Evolutionary conservation across 257 asterid species (phyloP).

Genomic region (Salvia rosmarinus): DNA sequence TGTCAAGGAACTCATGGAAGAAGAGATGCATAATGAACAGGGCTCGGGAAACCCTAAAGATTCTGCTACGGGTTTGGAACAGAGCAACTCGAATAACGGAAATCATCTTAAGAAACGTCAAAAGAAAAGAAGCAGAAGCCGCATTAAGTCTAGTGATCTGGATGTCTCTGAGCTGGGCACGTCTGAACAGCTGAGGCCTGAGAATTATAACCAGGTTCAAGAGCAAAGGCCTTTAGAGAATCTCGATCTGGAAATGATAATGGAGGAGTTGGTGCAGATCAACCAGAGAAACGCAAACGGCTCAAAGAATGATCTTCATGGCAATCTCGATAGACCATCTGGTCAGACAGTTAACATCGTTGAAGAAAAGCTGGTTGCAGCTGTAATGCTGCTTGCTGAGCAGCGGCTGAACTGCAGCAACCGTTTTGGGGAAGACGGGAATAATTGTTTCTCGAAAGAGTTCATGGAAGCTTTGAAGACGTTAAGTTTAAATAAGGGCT

Average conservation of each 20-base stretch:
- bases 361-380: slow-evolving; percentile 66
- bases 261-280: slow-evolving; percentile 54
- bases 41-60: slow-evolving; percentile 36
- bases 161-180: slow-evolving; percentile 49
- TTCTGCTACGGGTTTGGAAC: slow-evolving; percentile 43
- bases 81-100: slow-evolving; percentile 34
- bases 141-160: slow-evolving; percentile 46
- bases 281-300: slow-evolving; percentile 36
- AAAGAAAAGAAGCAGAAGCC: slow-evolving; percentile 44
- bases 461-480: slow-evolving; percentile 67
- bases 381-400: slow-evolving; percentile 64
- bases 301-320: slow-evolving; percentile 37
- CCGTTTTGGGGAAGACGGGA: slow-evolving; percentile 55
- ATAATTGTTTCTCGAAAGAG: slow-evolving; percentile 55
- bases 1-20: slow-evolving; percentile 94
- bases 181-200: slow-evolving; percentile 37
- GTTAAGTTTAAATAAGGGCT: slow-evolving; percentile 55
- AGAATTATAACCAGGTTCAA: slow-evolving; percentile 33
- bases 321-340: slow-evolving; percentile 40
- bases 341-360: slow-evolving; percentile 43
- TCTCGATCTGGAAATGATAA: slow-evolving; percentile 57
- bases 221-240: slow-evolving; percentile 40
- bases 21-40: slow-evolving; percentile 71
- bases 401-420: slow-evolving; percentile 46
- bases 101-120: slow-evolving; percentile 46